Evolutionary conservation across 257 asterid genomes (phyloP), one percentile per base, ranked within the genome.

Genomic region (Solanum stenotomum): DNA sequence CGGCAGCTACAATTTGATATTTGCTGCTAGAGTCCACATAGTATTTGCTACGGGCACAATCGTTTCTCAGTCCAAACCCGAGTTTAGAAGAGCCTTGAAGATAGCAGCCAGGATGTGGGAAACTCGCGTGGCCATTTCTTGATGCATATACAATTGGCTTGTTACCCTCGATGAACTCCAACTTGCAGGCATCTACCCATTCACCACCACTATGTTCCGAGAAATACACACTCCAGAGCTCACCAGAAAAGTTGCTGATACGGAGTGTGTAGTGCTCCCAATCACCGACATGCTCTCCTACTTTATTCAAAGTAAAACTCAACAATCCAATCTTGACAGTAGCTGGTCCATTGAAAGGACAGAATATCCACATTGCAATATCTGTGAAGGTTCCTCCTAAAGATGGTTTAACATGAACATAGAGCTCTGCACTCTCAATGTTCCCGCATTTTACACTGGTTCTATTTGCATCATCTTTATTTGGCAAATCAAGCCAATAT

Each of bases 201-300:
- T 90, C 94, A 8, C 98, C 99, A 9, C 98, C 99, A 88, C 99
- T 95, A 61, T 95, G 99, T 90, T 95, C 98, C 0, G 99, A 96
- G 61, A 93, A 96, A 81, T 93, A 96, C 27, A 94, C 38, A 5
- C 92, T 87, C 93, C 93, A 91, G 12, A 96, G 95, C 92, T 94
- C 98, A 1, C 99, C 98, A 1, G 89, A 91, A 93, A 96, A 94
- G 93, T 95, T 96, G 92, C 97, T 95, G 84, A 96, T 15, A 16
- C 98, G 93, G 84, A 96, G 96, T 20, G 99, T 96, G 44, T 88
- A 96, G 70, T 96, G 99, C 93, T 96, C 99, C 99, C 99, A 96
- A n/a, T 96, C 99, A 2, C 98, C 94, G 8, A 96, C 93, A 25
- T 96, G 98, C 84, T 95, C 91, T 20, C 99, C 99, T 33, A 96